Percentiles rank a stretch among this genome's conserved stretches.
These are phyloP conservation scores for Trypanosoma theileri DNA, from an alignment of 208 protist genomes.

Conservation along the genomic window DNA sequence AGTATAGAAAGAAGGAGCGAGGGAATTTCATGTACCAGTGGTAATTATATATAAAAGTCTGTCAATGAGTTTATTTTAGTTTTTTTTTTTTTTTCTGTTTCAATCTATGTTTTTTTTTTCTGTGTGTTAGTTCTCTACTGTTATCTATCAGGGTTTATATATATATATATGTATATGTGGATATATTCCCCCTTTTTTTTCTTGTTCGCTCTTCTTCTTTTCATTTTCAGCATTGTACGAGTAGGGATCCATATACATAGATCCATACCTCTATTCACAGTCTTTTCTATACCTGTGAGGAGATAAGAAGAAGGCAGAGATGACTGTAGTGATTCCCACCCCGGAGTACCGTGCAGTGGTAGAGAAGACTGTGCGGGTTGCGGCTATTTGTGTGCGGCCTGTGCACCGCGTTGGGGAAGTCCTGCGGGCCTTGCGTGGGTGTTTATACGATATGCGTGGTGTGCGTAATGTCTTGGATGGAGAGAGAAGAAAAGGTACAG, in stretches of 20 bases:
- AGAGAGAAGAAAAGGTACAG: background rate
- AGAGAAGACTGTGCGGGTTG: constrained; percentile 32
- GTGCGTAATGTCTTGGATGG: constrained; percentile 63
- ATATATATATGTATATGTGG: no score
- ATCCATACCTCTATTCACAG: background rate
- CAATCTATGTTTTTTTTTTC: background rate
- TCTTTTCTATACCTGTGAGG: background rate
- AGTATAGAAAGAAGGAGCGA: no score
- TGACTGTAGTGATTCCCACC: background rate
- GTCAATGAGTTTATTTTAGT: no score
- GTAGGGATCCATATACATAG: background rate
- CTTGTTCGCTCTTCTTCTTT: background rate
- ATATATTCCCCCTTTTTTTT: constrained; percentile 15
- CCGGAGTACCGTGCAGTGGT: constrained; percentile 32
- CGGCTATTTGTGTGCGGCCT: constrained; percentile 47
- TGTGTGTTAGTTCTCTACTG: no score
- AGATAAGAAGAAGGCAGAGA: background rate
- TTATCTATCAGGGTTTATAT: no score
- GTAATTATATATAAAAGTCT: no score
- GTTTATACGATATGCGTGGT: constrained; percentile 51
- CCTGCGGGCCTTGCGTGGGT: constrained; percentile 50
- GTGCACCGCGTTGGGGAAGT: constrained; percentile 36
- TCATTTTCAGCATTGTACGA: background rate
- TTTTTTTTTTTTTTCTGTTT: constrained; percentile 7
- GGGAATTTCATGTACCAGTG: no score